Base-by-base conservation (phyloP, 805 yeast species). In the Starmerella vaccinii region DNA sequence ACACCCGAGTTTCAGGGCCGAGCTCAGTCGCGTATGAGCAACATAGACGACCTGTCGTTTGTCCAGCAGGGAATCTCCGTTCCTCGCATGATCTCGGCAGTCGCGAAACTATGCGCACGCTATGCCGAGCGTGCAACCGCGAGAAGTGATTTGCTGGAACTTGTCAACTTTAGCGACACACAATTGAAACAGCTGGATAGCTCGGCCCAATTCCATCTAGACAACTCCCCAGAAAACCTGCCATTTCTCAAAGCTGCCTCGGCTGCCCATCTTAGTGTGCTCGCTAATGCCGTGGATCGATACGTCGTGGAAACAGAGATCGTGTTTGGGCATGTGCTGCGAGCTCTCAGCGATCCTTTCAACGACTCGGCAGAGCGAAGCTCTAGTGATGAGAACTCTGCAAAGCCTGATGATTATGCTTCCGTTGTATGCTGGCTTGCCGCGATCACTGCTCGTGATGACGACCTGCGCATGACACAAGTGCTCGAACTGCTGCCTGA, bases 271-370 rank as follows among this genome's bases (percentile, higher is more conserved):
- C 0, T 73, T 78, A 82, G 82, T 61, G 73, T 81, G n/a, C 71
- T 84, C 7, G 74, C 79, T 6, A 73, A 78, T 45, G 81, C 83
- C 9, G 68, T 73, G 49, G 64, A 72, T 26, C 67, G 74, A 21
- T 76, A 75, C 22, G 65, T 71, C 37, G 68, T 76, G 33, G 71
- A 72, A 16, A 59, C 71, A n/a, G 71, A 69, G 0, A 64, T 67
- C 4, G 72, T 79, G 29, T 65, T 71, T 30, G 63, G 69, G 3
- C 59, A 76, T 23, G 72, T 84, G 45, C 73, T 74, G 46, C 50
- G 51, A 4, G 38, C 41, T 1, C 45, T 55, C n/a, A 16, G 29
- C 8, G 47, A 49, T n/a, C 26, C 34, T 10, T 41, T 41, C 34
- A 27, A 41, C 24, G 34, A 16, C 23, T 15, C 7, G 22, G 7